These are phyloP conservation scores for Carex parvula DNA, from an alignment of 176 grass and related monocot species.

Conservation along the genomic window DNA sequence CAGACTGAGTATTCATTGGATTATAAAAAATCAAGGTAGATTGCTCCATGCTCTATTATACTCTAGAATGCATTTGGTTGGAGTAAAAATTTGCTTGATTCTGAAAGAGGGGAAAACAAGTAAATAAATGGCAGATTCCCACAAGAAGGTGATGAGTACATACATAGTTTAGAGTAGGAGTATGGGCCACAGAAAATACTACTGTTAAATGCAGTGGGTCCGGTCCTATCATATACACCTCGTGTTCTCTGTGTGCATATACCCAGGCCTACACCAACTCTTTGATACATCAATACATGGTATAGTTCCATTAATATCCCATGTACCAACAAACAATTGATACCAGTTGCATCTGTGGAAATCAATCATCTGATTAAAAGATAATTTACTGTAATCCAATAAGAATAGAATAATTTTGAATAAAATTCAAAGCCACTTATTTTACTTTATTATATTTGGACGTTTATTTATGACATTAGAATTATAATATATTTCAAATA, in stretches of 20 bases:
- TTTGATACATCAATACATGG: neutral
- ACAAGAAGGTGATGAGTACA: neutral
- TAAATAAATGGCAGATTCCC: neutral
- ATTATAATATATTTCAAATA: neutral
- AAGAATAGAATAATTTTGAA: neutral
- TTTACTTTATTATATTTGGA: neutral
- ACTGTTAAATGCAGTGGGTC: neutral
- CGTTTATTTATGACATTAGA: neutral
- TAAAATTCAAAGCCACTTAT: neutral
- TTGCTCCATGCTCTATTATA: no score
- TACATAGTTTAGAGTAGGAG: neutral
- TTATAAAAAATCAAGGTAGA: neutral
- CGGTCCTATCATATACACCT: conserved; percentile 18
- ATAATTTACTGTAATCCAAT: neutral
- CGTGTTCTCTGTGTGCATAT: conserved; percentile 24
- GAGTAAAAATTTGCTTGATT: neutral
- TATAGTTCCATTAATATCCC: no score
- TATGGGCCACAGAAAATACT: conserved; percentile 10
- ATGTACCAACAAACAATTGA: neutral
- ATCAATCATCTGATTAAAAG: neutral
- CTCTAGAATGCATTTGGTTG: no score
- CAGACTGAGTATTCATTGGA: neutral
- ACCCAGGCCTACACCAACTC: conserved; percentile 7
- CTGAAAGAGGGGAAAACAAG: neutral
- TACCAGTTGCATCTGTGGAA: neutral